Evolutionary conservation across 2,329 filamentous ascomycete genomes (phyloP).

Genomic region (Cyclaneusma minus): DNA sequence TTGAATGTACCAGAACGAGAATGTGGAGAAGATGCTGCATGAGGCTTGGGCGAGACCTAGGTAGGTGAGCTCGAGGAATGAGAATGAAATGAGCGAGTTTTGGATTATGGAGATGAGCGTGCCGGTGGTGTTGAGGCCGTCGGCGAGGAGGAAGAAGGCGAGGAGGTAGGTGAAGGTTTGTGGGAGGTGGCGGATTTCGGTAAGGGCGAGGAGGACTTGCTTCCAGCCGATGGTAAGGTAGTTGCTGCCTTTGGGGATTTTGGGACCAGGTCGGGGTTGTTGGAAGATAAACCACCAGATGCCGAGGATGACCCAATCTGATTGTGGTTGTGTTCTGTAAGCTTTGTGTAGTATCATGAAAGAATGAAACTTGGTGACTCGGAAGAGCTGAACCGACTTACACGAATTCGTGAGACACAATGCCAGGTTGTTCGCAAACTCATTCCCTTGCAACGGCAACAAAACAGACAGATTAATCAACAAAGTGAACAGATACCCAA

Average conservation of each 20-base stretch:
- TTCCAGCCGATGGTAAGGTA: constrained; percentile 25
- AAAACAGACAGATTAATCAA: constrained; percentile 24
- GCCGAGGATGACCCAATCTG: constrained; percentile 25
- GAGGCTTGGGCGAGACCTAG: constrained; percentile 23
- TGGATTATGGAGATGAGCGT: constrained; percentile 23
- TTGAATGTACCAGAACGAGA: constrained; percentile 26
- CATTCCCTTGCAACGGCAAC: constrained; percentile 20
- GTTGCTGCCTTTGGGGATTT: constrained; percentile 22
- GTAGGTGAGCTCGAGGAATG: constrained; percentile 25
- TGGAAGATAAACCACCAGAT: constrained; percentile 27
- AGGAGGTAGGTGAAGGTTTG: constrained; percentile 25
- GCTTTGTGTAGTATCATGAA: neutral
- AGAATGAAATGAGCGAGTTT: constrained; percentile 23
- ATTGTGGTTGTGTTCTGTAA: neutral
- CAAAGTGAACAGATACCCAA: constrained; percentile 23
- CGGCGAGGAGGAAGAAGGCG: constrained; percentile 25
- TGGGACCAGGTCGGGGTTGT: constrained; percentile 22
- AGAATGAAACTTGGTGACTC: neutral
- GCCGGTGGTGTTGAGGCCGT: constrained; percentile 25
- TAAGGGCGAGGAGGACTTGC: constrained; percentile 22
- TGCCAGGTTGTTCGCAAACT: constrained; percentile 23
- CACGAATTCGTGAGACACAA: constrained; percentile 25
- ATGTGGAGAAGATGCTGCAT: constrained; percentile 22
- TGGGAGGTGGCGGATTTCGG: constrained; percentile 22
- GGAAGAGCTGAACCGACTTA: constrained; percentile 8